A percentile compares a stretch with the other conserved stretches of the same genome.
phyloP scores from a whole-genome alignment of 2,329 filamentous ascomycete species.

The Trichoderma polysporum region DNA sequence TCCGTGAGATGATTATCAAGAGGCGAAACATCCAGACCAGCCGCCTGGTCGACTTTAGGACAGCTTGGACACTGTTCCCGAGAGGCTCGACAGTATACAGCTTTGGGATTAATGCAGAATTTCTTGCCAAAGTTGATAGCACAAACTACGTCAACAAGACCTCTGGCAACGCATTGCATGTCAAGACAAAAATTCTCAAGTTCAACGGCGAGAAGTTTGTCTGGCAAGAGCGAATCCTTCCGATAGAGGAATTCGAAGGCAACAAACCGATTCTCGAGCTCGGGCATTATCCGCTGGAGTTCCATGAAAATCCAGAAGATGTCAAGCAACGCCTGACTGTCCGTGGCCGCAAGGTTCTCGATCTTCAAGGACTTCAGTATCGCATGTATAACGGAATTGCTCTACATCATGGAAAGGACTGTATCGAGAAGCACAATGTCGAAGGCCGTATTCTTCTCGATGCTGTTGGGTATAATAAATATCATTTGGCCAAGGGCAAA shows the following conservation, averaged over 20 bases:
- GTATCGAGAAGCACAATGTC: constrained; percentile 37
- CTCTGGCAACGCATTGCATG: constrained; percentile 24
- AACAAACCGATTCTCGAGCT: constrained; percentile 44
- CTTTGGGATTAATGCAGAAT: constrained; percentile 41
- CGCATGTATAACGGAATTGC: constrained; percentile 44
- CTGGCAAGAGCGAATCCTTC: constrained; percentile 38
- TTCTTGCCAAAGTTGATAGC: constrained; percentile 41
- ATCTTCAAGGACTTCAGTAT: constrained; percentile 43
- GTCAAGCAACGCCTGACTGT: constrained; percentile 33
- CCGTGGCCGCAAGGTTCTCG: constrained; percentile 42
- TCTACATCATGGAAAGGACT: constrained; percentile 26
- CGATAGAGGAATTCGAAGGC: constrained; percentile 37
- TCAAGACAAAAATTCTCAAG: constrained; percentile 37
- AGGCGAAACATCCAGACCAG: constrained; percentile 37
- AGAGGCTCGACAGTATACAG: constrained; percentile 40
- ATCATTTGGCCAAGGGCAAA: constrained; percentile 38
- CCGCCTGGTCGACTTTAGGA: constrained; percentile 42
- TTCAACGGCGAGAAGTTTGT: constrained; percentile 44
- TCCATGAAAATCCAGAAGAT: constrained; percentile 32
- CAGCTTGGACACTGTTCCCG: constrained; percentile 48
- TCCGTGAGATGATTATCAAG: constrained; percentile 40
- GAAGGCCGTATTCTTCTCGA: constrained; percentile 44
- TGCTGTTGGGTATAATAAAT: constrained; percentile 43
- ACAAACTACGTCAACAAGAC: constrained; percentile 32
- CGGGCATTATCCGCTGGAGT: constrained; percentile 38